Conservation (phyloP, 73 alveolate genomes). For the Blepharisma stoltei region DNA sequence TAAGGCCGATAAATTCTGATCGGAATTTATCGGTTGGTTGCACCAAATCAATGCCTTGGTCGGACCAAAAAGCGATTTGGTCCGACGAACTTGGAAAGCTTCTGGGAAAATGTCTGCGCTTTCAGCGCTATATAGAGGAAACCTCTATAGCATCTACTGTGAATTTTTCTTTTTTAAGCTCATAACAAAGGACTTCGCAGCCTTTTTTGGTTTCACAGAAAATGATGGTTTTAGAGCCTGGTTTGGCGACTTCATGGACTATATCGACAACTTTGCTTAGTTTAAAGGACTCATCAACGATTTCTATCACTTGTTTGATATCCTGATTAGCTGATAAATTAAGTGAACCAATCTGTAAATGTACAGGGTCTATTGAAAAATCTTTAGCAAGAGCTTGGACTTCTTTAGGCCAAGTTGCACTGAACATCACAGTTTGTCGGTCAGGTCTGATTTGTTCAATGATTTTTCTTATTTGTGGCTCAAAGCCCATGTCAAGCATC, state of each 20-base stretch:
- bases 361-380: slow-evolving; percentile 62
- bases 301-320: slow-evolving; percentile 65
- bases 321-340: slow-evolving; percentile 46
- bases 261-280: slow-evolving; percentile 56
- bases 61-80: too few relatives aligned
- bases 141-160: slow-evolving; percentile 69
- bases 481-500: slow-evolving; percentile 94
- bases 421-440: slow-evolving; percentile 79
- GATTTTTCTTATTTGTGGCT: slow-evolving; percentile 59
- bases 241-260: slow-evolving; percentile 52
- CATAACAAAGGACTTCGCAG: slow-evolving; percentile 71
- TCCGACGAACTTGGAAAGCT: too few relatives aligned
- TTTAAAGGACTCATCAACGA: slow-evolving; percentile 90
- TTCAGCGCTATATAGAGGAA: too few relatives aligned
- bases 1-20: too few relatives aligned
- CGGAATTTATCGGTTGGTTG: too few relatives aligned
- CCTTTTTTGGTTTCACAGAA: slow-evolving; percentile 86
- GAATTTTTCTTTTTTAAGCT: slow-evolving; percentile 59
- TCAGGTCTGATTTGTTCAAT: slow-evolving; percentile 67
- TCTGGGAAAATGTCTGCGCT: too few relatives aligned
- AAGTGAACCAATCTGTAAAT: slow-evolving; percentile 44
- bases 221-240: slow-evolving; percentile 76
- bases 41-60: too few relatives aligned
- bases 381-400: slow-evolving; percentile 71
- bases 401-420: slow-evolving; percentile 91